Evolutionary conservation across 371 early-diverging fungal genomes (phyloP).

Genomic region (Basidiobolus heterosporus): DNA sequence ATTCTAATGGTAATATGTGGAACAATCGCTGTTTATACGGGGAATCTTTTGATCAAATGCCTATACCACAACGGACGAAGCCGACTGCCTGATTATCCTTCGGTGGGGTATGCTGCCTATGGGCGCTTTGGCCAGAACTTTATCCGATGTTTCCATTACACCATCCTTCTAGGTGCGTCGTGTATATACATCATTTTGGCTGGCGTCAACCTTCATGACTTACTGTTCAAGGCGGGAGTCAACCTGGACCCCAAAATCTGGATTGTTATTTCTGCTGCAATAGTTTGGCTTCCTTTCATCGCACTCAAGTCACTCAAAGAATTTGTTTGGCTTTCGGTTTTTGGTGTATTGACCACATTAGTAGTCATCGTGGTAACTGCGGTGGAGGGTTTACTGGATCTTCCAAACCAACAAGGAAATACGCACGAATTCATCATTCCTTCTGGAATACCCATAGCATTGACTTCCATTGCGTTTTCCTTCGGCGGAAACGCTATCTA

Average conservation of each 20-base stretch:
- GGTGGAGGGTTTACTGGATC: not conserved
- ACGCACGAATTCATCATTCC: constrained; percentile 23
- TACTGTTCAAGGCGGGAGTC: constrained; percentile 25
- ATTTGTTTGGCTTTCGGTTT: constrained; percentile 36
- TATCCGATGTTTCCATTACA: constrained; percentile 44
- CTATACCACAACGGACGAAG: constrained; percentile 33
- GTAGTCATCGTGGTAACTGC: constrained; percentile 22
- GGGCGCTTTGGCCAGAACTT: constrained; percentile 36
- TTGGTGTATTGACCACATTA: constrained; percentile 32
- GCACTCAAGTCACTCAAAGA: constrained; percentile 54
- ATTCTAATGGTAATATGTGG: constrained; percentile 53
- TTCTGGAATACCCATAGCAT: constrained; percentile 16
- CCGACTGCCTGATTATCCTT: constrained; percentile 32
- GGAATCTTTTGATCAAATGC: constrained; percentile 48
- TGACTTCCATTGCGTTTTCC: constrained; percentile 56
- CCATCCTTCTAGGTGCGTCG: constrained; percentile 53
- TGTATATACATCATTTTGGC: constrained; percentile 66
- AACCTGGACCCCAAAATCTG: constrained; percentile 25
- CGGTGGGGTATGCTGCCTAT: constrained; percentile 47
- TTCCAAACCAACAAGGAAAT: constrained; percentile 9
- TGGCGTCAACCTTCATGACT: constrained; percentile 34
- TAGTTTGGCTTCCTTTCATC: constrained; percentile 56
- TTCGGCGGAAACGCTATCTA: constrained; percentile 71
- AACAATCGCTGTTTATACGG: constrained; percentile 50
- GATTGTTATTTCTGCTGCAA: constrained; percentile 40